Evolutionary conservation across 2,329 filamentous ascomycete genomes (phyloP).

Genomic region (Tolypocladium paradoxum): DNA sequence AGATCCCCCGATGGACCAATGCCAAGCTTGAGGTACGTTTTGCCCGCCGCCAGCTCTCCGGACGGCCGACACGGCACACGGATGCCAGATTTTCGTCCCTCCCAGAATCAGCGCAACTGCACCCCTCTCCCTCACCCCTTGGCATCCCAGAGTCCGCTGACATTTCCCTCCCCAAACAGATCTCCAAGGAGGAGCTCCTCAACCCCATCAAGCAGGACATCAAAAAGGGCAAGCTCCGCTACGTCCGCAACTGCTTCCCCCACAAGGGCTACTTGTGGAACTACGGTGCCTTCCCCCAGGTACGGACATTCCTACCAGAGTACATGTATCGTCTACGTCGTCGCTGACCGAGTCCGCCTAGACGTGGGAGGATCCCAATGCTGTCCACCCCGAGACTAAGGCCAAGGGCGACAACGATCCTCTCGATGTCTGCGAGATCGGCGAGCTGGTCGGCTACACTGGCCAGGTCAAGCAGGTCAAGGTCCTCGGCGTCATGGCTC

Average conservation of each 20-base stretch:
- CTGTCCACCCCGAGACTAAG: slow-evolving; percentile 96
- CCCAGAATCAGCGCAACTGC: neutral
- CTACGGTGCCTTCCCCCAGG: slow-evolving; percentile 98
- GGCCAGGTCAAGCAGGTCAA: slow-evolving; percentile 99
- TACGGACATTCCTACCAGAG: slow-evolving; percentile 30
- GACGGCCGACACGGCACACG: neutral
- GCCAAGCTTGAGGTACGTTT: slow-evolving; percentile 88
- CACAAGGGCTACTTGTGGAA: slow-evolving; percentile 99
- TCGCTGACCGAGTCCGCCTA: slow-evolving; percentile 23
- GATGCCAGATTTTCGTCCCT: neutral
- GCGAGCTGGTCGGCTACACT: slow-evolving; percentile 90
- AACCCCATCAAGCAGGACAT: slow-evolving; percentile 99
- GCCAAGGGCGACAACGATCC: slow-evolving; percentile 99
- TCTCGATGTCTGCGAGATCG: slow-evolving; percentile 98
- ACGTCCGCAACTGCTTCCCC: slow-evolving; percentile 99
- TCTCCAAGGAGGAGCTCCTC: slow-evolving; percentile 96
- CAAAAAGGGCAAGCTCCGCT: slow-evolving; percentile 99
- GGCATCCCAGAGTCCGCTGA: slow-evolving; percentile 11
- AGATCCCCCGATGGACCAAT: slow-evolving; percentile 99
- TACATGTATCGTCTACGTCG: neutral
- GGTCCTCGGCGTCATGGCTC: slow-evolving; percentile 97
- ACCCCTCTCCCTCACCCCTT: neutral
- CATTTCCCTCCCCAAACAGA: slow-evolving; percentile 41
- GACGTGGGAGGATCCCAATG: slow-evolving; percentile 99
- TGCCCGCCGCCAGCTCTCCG: neutral